Percentiles rank a stretch among this genome's conserved stretches.
Conservation (phyloP, 2,329 filamentous ascomycete genomes). For the Ascochyta lentis region DNA sequence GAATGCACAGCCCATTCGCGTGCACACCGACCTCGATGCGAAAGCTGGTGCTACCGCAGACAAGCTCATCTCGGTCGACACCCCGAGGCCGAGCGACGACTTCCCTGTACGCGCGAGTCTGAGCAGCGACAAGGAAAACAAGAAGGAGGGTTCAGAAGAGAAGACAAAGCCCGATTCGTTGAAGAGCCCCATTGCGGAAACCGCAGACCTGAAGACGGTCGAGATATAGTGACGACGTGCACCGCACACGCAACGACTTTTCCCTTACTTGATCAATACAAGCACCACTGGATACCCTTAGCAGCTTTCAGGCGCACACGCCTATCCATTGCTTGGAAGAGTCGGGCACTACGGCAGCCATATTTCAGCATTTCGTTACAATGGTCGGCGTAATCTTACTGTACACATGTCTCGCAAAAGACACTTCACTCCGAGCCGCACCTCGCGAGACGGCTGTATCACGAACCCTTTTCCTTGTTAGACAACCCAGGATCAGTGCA, state of each 20-base stretch:
- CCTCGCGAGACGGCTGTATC: slow-evolving; percentile 19
- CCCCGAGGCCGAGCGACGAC: slow-evolving; percentile 50
- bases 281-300: slow-evolving; percentile 17
- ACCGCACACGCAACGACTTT: not conserved
- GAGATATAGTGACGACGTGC: slow-evolving; percentile 49
- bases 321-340: not conserved
- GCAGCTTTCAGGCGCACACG: slow-evolving; percentile 9
- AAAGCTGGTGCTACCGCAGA: slow-evolving; percentile 39
- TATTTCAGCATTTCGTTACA: slow-evolving; percentile 14
- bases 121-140: slow-evolving; percentile 50
- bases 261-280: not conserved
- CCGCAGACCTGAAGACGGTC: slow-evolving; percentile 56
- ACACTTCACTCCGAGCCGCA: not conserved
- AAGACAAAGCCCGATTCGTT: slow-evolving; percentile 29
- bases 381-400: slow-evolving; percentile 18
- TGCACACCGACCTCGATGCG: slow-evolving; percentile 45
- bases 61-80: slow-evolving; percentile 54
- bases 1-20: slow-evolving; percentile 47
- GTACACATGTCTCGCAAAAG: slow-evolving; percentile 11
- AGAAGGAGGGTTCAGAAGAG: slow-evolving; percentile 35
- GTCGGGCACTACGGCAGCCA: slow-evolving; percentile 6
- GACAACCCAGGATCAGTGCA: slow-evolving; percentile 2
- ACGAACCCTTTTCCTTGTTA: slow-evolving; percentile 21
- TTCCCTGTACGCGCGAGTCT: slow-evolving; percentile 40
- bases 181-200: slow-evolving; percentile 39